Conservation (phyloP, 495 filamentous ascomycete species). For the Aspergillus coremiiformis region DNA sequence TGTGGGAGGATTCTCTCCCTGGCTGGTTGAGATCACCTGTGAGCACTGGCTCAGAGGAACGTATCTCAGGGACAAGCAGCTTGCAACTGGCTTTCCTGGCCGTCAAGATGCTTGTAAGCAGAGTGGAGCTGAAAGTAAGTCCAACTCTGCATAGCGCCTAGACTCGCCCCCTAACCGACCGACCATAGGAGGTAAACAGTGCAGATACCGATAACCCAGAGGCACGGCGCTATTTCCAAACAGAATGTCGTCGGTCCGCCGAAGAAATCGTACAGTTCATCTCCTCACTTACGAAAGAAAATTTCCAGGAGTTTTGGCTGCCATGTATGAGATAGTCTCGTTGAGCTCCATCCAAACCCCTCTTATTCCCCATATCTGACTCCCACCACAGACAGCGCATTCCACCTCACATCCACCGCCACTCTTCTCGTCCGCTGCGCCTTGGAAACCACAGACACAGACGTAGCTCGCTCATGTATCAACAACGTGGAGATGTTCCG, state of each 20-base stretch:
- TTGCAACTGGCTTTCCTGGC: conserved; percentile 46
- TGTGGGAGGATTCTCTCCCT: conserved; percentile 41
- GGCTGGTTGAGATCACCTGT: conserved; percentile 34
- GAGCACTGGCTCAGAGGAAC: conserved; percentile 20
- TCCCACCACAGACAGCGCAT: conserved; percentile 35
- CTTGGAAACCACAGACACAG: conserved; percentile 37
- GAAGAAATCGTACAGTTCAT: conserved; percentile 50
- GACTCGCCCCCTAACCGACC: conserved; percentile 5
- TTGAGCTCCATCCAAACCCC: neutral
- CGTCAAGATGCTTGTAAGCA: conserved; percentile 44
- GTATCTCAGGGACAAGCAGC: conserved; percentile 40
- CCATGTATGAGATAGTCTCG: conserved; percentile 27
- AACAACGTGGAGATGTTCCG: conserved; percentile 38
- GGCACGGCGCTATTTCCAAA: conserved; percentile 44
- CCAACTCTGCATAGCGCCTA: neutral
- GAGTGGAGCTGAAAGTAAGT: conserved; percentile 44
- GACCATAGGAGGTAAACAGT: conserved; percentile 36
- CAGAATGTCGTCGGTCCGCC: conserved; percentile 41
- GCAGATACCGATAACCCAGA: conserved; percentile 36
- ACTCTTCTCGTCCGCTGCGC: conserved; percentile 43
- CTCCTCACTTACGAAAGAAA: conserved; percentile 34
- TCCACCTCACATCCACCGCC: conserved; percentile 42
- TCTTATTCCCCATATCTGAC: conserved; percentile 12
- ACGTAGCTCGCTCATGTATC: conserved; percentile 37
- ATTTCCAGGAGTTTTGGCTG: conserved; percentile 45